These are phyloP conservation scores for Nothophoma quercina DNA, from an alignment of 2,329 filamentous ascomycete species.

Conservation along the genomic window DNA sequence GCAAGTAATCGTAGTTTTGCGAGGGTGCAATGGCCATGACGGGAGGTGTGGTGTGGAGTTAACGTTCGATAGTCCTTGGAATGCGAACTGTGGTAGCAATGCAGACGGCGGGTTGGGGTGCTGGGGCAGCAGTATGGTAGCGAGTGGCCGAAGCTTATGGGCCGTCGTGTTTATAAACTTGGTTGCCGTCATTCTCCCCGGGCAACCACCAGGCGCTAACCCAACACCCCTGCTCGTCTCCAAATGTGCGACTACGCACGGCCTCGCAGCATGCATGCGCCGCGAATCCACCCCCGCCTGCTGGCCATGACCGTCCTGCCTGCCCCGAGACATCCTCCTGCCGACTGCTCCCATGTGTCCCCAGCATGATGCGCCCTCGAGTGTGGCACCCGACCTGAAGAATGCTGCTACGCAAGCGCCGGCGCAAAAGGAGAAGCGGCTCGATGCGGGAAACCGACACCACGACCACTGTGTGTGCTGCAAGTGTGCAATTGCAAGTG, in stretches of 20 bases:
- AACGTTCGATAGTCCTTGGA: neutral
- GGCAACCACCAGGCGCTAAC: constrained; percentile 26
- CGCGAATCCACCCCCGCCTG: constrained; percentile 8
- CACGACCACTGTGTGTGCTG: constrained; percentile 64
- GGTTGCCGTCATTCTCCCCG: constrained; percentile 19
- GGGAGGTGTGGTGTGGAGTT: constrained; percentile 21
- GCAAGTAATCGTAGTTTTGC: constrained; percentile 64
- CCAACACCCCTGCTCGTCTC: neutral
- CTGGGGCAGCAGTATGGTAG: constrained; percentile 18
- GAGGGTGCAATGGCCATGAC: constrained; percentile 34
- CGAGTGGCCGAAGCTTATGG: constrained; percentile 28
- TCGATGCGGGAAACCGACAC: constrained; percentile 80
- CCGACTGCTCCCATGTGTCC: constrained; percentile 34
- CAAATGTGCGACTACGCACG: neutral
- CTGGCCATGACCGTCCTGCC: constrained; percentile 15
- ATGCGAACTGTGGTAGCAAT: constrained; percentile 38
- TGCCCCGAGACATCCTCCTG: constrained; percentile 13
- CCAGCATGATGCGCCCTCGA: constrained; percentile 26
- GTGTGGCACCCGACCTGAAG: constrained; percentile 4
- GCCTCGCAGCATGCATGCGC: neutral
- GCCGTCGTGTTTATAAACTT: constrained; percentile 24
- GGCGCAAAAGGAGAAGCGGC: constrained; percentile 29
- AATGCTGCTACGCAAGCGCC: neutral
- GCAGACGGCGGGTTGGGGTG: constrained; percentile 27
- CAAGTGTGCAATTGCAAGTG: constrained; percentile 19